Base-by-base conservation (phyloP, 768 basidiomycete species). In the Suillus luteus region DNA sequence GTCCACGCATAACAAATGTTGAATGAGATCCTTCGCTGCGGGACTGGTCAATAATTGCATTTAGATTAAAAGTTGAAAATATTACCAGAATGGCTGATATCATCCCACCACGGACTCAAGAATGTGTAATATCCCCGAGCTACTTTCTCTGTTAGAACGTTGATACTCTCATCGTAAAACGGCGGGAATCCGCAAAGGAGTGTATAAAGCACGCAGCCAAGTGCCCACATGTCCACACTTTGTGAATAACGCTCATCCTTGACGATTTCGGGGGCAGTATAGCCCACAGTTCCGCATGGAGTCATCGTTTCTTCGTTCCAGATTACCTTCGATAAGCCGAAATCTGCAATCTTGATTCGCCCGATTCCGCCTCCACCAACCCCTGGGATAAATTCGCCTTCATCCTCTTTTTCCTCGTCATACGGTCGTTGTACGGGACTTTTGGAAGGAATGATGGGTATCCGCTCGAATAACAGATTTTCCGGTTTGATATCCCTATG, bases 231-330 rank as follows among this genome's bases (percentile, higher is more conserved):
- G 73, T 99, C 97, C 61, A 99, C 96, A 71, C 92, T 94, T 78
- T 95, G 96, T 75, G 88, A 91, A 74, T 96, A 96, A 35, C 95
- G 85, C 79, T 99, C 96, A 73, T 99, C 97, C 78, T 98, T 99
- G 70, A 99, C 97, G 65, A 99, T 99, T 78, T 99, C 97, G 6
- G 97, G 97, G 7, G 97, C 97, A 2, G 97, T 99, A 77, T 99
- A 99, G 24, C 97, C 97, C 38, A 99, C 96, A 3, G 97, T 99
- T n/a, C 97, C 97, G 71, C 97, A 99, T 24, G 97, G 97, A 15
- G 97, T 99, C 92, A 93, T 96, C 7, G 97, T 99, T 73, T 98
- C 90, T 72, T 99, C 97, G 73, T 96, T 91, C 97, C 97, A 99
- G 5, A 99, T 94, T 61, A 99, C 90, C 78, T 99, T 99, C 66